Evolutionary conservation across 192 early-diverging fungal genomes (phyloP), one percentile per base, ranked within the genome.

Genomic region (Powellomyces hirtus): DNA sequence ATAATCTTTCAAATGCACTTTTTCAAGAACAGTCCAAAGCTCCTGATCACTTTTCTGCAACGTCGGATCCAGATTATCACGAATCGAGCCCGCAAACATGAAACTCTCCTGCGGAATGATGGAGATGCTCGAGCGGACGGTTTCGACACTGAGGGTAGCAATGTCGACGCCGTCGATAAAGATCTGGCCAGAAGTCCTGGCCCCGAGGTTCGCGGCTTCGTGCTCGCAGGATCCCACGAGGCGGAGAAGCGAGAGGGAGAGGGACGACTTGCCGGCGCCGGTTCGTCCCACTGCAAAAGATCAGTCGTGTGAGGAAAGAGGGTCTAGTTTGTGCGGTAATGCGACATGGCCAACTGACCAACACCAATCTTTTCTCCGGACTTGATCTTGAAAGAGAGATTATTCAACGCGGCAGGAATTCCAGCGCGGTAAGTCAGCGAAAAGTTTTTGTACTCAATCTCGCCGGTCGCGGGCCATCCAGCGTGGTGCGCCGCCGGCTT

Each of bases 31-130:
- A 11, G 64, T 49, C 79, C 76, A 82, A 5, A 93, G 75, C 50
- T 86, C 83, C 13, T 72, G 75, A 58, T 89, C 86, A 1, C 62
- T 71, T 27, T 72, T 63, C 1, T 55, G 38, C 40, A 75, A 64
- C 61, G 83, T 79, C 7, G 93, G 93, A 70, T 94, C 92, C 33
- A 94, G 72, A 73, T 95, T 95, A 31, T 75, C 86, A 36, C 89
- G 82, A 20, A 93, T 75, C 0, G 90, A 83, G 10, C 88, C 88
- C 20, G 70, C 70, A 31, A 91, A 82, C n/a, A 89, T 33, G 0
- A 78, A 75, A 2, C 90, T 75, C 8, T 90, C 86, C 67, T 95
- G 93, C 13, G 93, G 91, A 44, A 95, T 94, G 29, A 95, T 86
- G 2, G 84, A 77, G 53, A 95, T 71, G 20, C 78, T 78, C 57